Evolutionary conservation across 2,329 filamentous ascomycete genomes (phyloP).

Genomic region (Colletotrichum australisinense): DNA sequence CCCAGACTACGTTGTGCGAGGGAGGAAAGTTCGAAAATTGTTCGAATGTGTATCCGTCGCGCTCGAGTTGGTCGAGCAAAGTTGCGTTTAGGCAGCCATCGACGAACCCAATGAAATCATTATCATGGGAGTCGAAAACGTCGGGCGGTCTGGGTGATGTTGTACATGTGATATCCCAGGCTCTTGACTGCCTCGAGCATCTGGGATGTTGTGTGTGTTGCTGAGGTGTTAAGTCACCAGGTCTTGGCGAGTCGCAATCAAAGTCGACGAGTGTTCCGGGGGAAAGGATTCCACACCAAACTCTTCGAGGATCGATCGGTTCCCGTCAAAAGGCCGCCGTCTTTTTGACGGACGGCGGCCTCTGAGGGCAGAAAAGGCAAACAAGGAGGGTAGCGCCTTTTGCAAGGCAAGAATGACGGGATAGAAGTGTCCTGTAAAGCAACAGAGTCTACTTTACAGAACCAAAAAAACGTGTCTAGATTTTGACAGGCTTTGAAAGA

Average conservation of each 20-base stretch:
- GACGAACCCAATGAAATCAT: background rate
- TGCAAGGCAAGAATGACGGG: background rate
- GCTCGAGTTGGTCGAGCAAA: background rate
- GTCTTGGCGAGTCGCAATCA: background rate
- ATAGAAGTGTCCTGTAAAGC: no score
- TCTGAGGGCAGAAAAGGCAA: background rate
- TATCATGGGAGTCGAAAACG: background rate
- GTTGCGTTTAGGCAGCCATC: background rate
- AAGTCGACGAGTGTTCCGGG: background rate
- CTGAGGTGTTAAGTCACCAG: background rate
- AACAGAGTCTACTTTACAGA: no score
- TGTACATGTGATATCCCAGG: background rate
- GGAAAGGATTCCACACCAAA: background rate
- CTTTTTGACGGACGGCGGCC: constrained; percentile 6
- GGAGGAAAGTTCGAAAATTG: background rate
- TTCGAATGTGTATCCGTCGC: background rate
- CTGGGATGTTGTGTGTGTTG: background rate
- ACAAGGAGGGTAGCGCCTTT: background rate
- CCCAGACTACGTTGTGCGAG: background rate
- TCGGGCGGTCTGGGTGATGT: background rate
- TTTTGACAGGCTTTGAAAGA: background rate
- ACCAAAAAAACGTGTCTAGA: no score
- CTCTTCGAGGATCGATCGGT: background rate
- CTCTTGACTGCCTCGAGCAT: background rate
- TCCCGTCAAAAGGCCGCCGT: constrained; percentile 10